Evolutionary conservation across 495 filamentous ascomycete species (phyloP).

Genomic region (Penicillium malachiteum): DNA sequence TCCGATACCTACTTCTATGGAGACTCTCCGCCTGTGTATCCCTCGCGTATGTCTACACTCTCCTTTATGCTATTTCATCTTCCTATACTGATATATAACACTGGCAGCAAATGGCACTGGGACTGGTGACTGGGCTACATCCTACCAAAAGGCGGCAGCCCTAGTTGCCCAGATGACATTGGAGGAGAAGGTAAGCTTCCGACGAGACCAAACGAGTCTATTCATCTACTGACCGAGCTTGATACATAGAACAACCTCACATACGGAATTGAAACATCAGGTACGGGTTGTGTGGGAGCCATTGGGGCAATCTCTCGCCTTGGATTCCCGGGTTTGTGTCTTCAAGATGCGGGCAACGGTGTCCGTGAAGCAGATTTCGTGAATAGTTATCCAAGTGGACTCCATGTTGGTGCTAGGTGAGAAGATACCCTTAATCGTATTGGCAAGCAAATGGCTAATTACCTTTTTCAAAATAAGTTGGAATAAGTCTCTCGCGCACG

Average conservation of each 20-base stretch:
- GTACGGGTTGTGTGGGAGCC: slow-evolving; percentile 53
- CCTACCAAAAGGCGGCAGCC: slow-evolving; percentile 47
- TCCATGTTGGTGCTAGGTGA: slow-evolving; percentile 54
- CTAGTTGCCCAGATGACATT: slow-evolving; percentile 57
- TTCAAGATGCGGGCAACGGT: slow-evolving; percentile 63
- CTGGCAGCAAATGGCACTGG: slow-evolving; percentile 19
- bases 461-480: slow-evolving; percentile 26
- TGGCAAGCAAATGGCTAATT: neutral
- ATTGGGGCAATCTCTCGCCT: slow-evolving; percentile 52
- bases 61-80: neutral
- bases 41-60: slow-evolving; percentile 37
- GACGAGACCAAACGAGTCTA: no score
- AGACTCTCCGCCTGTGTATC: slow-evolving; percentile 54
- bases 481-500: slow-evolving; percentile 56
- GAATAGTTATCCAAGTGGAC: slow-evolving; percentile 53
- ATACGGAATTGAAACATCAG: slow-evolving; percentile 29
- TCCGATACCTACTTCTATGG: slow-evolving; percentile 51
- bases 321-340: slow-evolving; percentile 59
- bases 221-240: neutral
- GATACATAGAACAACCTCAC: slow-evolving; percentile 48
- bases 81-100: no score
- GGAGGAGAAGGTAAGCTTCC: slow-evolving; percentile 50
- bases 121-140: slow-evolving; percentile 44
- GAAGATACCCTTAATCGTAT: neutral
- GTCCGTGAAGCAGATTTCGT: slow-evolving; percentile 60